Evolutionary conservation across 495 filamentous ascomycete genomes (phyloP), one percentile per base, ranked within the genome.

Genomic region (Hypoxylon perforatum): DNA sequence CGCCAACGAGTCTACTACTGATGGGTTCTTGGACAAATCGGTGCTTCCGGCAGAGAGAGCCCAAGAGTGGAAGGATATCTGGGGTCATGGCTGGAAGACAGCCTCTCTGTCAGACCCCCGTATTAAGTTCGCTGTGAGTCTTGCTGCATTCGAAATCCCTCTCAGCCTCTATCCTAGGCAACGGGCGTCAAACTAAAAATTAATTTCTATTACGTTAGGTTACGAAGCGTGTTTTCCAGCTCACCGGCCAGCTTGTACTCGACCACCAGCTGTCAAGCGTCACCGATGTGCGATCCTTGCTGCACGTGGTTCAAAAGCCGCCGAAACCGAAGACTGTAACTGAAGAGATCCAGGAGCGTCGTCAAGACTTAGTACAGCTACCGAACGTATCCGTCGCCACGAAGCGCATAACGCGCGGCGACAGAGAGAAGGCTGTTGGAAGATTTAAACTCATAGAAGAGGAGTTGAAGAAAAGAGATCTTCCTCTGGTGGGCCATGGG

Each of bases 361-460:
- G 73, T 38, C 73, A 73, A 35, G 70, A 79, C 7, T 74, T 92
- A 28, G 59, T 73, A 7, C 67, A 67, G 2, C 75, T 93, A 30
- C 81, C 88, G 48, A 97, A 97, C 73, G 88, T 97, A 41, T 84
- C 82, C 65, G 76, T 96, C 9, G 82, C 80, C 52, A 64, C 73
- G 3, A 81, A 81, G 57, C 86, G 88, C 64, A 78, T 90, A 50
- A 91, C 85, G 18, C 84, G 83, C 19, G 84, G 86, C 48, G 85
- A 93, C 76, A 86, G 86, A 75, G 92, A 96, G 76, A 88, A 85
- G 73, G 84, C 85, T 63, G 67, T 94, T 21, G 94, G 94, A 4
- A 85, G 94, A 66, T 92, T 89, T 88, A 95, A 96, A 86, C 69
- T 93, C 25, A 93, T 96, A 71, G 85, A 91, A 71, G 73, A 86